Percentiles rank a stretch among this genome's conserved stretches.
phyloP scores from a whole-genome alignment of 306 rosid species.

The Neltuma alba region DNA sequence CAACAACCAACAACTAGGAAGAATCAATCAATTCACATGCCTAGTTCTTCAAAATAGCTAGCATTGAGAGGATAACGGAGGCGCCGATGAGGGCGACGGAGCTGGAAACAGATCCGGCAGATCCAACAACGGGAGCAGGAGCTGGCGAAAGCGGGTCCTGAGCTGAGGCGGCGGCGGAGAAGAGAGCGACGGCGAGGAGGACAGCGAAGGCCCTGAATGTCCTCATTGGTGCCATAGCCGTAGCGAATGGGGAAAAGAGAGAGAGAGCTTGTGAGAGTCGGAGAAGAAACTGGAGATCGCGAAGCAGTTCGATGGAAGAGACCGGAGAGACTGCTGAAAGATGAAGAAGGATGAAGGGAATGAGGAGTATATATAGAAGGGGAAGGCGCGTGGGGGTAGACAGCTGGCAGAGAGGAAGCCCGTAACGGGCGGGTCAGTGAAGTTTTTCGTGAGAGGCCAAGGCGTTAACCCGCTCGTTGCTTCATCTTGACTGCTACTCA shows the following conservation, averaged over 20 bases:
- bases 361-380: not conserved
- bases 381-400: not conserved
- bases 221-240: slow-evolving; percentile 45
- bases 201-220: slow-evolving; percentile 27
- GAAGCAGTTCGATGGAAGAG: not conserved
- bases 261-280: not conserved
- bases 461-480: not conserved
- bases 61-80: not conserved
- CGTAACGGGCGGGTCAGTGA: not conserved
- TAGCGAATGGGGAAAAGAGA: not conserved
- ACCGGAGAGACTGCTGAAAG: not conserved
- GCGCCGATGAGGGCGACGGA: not conserved
- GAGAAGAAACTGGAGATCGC: not conserved
- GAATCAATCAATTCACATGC: too few species aligned
- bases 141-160: slow-evolving; percentile 35
- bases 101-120: slow-evolving; percentile 26
- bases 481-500: not conserved
- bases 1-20: slow-evolving; percentile 14
- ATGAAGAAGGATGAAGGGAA: not conserved
- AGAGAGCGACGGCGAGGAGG: slow-evolving; percentile 2
- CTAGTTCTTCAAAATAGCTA: too few species aligned
- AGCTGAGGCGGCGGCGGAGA: slow-evolving; percentile 35
- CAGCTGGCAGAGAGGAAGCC: not conserved
- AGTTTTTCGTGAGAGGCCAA: not conserved
- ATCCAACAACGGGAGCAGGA: slow-evolving; percentile 36